Conservation (phyloP, 176 grass and related monocot species). For the Aegilops tauschii region DNA sequence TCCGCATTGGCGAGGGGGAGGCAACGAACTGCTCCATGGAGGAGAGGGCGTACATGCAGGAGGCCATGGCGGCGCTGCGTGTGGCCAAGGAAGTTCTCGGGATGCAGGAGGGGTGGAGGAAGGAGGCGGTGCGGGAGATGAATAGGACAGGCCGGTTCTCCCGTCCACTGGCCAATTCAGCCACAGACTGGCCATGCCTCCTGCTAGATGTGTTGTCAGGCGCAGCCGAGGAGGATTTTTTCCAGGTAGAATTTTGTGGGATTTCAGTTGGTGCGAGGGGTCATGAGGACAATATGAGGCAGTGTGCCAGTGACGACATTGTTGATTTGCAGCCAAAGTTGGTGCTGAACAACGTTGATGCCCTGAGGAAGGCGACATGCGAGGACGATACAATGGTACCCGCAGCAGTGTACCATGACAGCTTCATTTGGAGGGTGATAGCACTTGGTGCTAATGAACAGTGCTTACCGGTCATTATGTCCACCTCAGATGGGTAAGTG, state of each 20-base stretch:
- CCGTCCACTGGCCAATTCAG: slow-evolving; percentile 63
- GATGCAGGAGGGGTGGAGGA: slow-evolving; percentile 83
- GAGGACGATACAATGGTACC: slow-evolving; percentile 67
- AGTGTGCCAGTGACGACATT: not conserved
- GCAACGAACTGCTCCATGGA: slow-evolving; percentile 60
- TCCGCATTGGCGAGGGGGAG: slow-evolving; percentile 36
- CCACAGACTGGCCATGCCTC: slow-evolving; percentile 87
- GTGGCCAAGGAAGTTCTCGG: slow-evolving; percentile 79
- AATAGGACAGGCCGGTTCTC: slow-evolving; percentile 63
- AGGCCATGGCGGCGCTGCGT: slow-evolving; percentile 51
- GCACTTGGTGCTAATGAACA: slow-evolving; percentile 78
- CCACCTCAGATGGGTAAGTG: slow-evolving; percentile 82
- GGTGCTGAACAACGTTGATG: slow-evolving; percentile 89
- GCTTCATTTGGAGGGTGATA: slow-evolving; percentile 87
- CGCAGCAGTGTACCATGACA: slow-evolving; percentile 79
- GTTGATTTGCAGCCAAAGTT: slow-evolving; percentile 70
- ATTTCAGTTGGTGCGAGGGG: not conserved
- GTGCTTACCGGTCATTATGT: slow-evolving; percentile 81
- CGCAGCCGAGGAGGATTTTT: slow-evolving; percentile 66
- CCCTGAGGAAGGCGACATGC: slow-evolving; percentile 56
- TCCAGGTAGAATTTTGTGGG: slow-evolving; percentile 50
- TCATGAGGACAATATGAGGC: not conserved
- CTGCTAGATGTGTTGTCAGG: slow-evolving; percentile 75
- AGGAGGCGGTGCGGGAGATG: slow-evolving; percentile 59
- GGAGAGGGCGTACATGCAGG: slow-evolving; percentile 77